Evolutionary conservation across 78 protist species (phyloP), one percentile per base, ranked within the genome.

Genomic region (Dictyostelium capitatum): DNA sequence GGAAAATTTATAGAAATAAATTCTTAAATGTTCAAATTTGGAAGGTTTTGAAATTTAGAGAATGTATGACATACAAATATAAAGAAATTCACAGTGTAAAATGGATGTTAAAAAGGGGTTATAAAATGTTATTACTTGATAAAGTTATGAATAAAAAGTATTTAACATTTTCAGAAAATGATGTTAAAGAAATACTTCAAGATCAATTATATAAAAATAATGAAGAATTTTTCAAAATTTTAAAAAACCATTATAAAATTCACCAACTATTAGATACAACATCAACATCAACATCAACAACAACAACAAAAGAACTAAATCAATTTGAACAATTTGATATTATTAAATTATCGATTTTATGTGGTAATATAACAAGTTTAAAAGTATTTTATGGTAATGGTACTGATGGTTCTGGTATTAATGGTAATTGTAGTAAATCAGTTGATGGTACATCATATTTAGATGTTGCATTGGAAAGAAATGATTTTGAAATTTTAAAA

Each of bases 1-100:
- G 75, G 75, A 67, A 67, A 67, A 48, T 67, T 32, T 67, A 30
- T 67, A 25, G 48, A 32, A 67, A 67, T 67, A 37, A 67, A 67
- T 67, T 12, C 30, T 28, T 67, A 32, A 32, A 32, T 67, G 25
- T 67, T 67, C 15, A 2, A 5, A 67, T 67, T 30, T 67, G 41
- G 41, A 32, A 12, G 15, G 48, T 15, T 30, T 67, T 67, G 32
- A 67, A 67, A 67, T 30, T 20, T 28, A 67, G 75, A 19, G 75
- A 67, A 67, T 4, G 28, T 67, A 20, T 28, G 17, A 67, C 75
- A 0, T 30, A 6, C 3, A 67, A 4, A 32, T 67, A 67, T 32
- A 67, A 67, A 67, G 75, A 67, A 23, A 67, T 67, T 30, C 47
- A 67, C 3, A 11, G 32, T 30, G 75, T 67, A 0, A 23, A 32